A percentile compares a stretch with the other conserved stretches of the same genome.
Evolutionary conservation across 140 eudicot genomes (phyloP).

Genomic region (Senecio squalidus): DNA sequence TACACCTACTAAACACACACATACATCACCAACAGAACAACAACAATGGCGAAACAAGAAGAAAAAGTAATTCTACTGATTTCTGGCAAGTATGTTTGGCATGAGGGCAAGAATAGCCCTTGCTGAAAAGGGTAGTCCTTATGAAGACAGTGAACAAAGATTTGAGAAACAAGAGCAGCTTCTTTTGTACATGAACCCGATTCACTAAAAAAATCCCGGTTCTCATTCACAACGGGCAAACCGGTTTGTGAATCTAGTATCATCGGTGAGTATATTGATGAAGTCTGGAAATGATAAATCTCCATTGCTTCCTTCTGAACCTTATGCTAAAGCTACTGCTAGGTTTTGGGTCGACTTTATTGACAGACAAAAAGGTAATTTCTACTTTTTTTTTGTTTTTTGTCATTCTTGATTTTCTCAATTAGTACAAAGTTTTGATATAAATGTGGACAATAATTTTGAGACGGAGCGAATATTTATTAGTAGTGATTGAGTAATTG

Average conservation of each 20-base stretch:
- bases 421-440: too few species aligned
- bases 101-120: slow-evolving; percentile 45
- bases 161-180: slow-evolving; percentile 38
- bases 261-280: slow-evolving; percentile 50
- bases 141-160: slow-evolving; percentile 38
- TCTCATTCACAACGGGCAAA: slow-evolving; percentile 42
- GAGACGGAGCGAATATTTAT: too few species aligned
- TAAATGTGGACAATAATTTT: too few species aligned
- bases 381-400: background rate
- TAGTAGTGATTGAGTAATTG: too few species aligned
- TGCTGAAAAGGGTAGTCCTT: slow-evolving; percentile 40
- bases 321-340: slow-evolving; percentile 41
- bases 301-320: slow-evolving; percentile 42
- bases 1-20: background rate
- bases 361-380: slow-evolving; percentile 51
- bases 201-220: slow-evolving; percentile 58
- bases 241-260: slow-evolving; percentile 48
- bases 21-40: background rate
- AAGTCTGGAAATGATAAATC: slow-evolving; percentile 49
- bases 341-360: slow-evolving; percentile 55
- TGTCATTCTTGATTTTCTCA: too few species aligned
- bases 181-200: slow-evolving; percentile 44
- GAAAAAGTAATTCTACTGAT: slow-evolving; percentile 33
- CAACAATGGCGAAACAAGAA: background rate
- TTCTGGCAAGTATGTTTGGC: slow-evolving; percentile 38